A percentile compares a stretch with the other conserved stretches of the same genome.
phyloP scores from a whole-genome alignment of 768 basidiomycete genomes.

The Russula emetica region DNA sequence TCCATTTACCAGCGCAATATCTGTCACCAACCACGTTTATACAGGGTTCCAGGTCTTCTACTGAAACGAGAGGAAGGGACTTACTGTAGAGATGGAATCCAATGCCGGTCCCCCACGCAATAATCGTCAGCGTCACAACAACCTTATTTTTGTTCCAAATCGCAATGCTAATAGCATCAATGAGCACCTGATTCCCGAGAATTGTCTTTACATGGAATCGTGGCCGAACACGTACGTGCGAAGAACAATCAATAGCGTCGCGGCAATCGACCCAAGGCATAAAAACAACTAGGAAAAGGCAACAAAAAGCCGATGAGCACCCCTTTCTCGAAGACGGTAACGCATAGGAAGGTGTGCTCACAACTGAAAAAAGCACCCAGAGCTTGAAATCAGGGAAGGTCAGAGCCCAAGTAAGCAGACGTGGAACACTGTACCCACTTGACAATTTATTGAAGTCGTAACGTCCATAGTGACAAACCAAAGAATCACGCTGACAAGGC shows the following conservation, averaged over 20 bases:
- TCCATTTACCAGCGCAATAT: neutral
- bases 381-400: neutral
- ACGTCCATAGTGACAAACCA: neutral
- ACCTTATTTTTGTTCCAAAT: neutral
- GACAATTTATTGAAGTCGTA: neutral
- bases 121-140: neutral
- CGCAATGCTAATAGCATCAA: neutral
- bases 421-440: neutral
- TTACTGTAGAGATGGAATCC: neutral
- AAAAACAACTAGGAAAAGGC: neutral
- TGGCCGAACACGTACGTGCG: conserved; percentile 4
- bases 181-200: neutral
- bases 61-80: neutral
- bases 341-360: neutral
- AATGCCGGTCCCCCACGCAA: neutral
- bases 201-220: neutral
- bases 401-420: neutral
- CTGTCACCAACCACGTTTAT: neutral
- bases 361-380: neutral
- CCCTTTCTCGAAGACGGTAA: neutral
- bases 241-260: conserved; percentile 5
- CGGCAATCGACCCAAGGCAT: neutral
- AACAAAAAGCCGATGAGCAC: neutral
- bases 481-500: neutral
- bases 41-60: neutral